phyloP scores from a whole-genome alignment of 2,329 filamentous ascomycete species.

The Fusarium lateritium region DNA sequence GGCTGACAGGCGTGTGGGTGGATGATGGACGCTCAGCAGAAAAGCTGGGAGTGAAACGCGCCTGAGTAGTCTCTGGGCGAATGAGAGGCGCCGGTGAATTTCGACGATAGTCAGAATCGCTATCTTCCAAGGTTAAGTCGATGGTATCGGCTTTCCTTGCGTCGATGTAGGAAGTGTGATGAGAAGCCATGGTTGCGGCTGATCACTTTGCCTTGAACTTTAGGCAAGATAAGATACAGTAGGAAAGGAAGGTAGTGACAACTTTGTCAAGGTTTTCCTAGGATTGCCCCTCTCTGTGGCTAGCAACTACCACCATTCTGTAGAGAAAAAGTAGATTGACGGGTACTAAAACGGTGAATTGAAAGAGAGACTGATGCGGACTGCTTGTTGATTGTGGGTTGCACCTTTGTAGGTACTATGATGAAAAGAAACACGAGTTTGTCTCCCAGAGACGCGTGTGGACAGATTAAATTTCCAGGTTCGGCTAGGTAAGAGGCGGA shows the following conservation, averaged over 20 bases:
- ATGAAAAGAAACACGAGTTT: constrained; percentile 37
- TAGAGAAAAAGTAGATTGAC: constrained; percentile 9
- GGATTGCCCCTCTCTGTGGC: constrained; percentile 47
- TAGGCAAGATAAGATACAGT: constrained; percentile 23
- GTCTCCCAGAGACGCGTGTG: constrained; percentile 39
- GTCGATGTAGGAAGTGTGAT: constrained; percentile 16
- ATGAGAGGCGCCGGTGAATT: not conserved
- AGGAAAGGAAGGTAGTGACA: constrained; percentile 1
- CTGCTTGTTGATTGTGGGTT: constrained; percentile 22
- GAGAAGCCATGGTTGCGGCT: constrained; percentile 33
- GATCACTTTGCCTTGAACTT: constrained; percentile 37
- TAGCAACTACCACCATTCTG: constrained; percentile 47
- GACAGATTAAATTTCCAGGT: constrained; percentile 26
- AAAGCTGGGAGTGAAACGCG: constrained; percentile 29
- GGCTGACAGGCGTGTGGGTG: constrained; percentile 48
- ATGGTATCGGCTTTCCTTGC: constrained; percentile 21
- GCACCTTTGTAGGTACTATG: constrained; percentile 28
- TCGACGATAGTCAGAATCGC: constrained; percentile 18
- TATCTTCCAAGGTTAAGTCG: constrained; percentile 39
- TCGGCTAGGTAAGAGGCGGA: constrained; percentile 15
- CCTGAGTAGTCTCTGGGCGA: constrained; percentile 22
- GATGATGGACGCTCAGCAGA: constrained; percentile 22
- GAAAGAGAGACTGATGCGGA: constrained; percentile 7
- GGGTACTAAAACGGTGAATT: constrained; percentile 1
- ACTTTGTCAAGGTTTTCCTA: constrained; percentile 47